A percentile compares a stretch with the other conserved stretches of the same genome.
Conservation (phyloP, 78 protist species). For the Dictyostelium purpureum region DNA sequence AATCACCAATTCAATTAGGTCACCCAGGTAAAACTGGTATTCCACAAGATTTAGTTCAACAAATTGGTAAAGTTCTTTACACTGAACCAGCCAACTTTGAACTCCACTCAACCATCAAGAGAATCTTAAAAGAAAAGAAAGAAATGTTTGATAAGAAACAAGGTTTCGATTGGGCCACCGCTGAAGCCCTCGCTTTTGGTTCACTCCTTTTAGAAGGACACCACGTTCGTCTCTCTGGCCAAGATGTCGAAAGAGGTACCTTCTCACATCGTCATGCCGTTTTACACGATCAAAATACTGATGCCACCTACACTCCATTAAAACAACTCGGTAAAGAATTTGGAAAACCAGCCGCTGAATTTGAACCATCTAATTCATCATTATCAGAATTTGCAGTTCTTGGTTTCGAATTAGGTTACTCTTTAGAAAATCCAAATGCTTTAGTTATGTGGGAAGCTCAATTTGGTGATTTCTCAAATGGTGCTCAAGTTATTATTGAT, state of each 20-base stretch:
- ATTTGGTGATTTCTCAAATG: constrained; percentile 97
- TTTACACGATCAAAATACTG: constrained; percentile 91
- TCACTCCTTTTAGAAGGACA: constrained; percentile 89
- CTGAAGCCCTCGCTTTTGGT: constrained; percentile 89
- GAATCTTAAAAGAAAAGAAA: constrained; percentile 31
- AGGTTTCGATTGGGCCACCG: constrained; percentile 91
- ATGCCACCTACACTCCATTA: constrained; percentile 72
- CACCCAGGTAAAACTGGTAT: constrained; percentile 64
- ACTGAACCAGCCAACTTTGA: constrained; percentile 83
- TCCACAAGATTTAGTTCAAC: background rate
- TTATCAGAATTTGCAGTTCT: constrained; percentile 86
- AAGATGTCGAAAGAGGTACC: constrained; percentile 98
- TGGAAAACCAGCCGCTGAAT: constrained; percentile 53
- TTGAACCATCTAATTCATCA: constrained; percentile 76
- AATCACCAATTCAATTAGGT: constrained; percentile 49
- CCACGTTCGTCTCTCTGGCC: constrained; percentile 95
- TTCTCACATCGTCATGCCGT: constrained; percentile 98
- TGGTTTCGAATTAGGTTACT: constrained; percentile 97
- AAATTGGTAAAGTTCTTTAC: constrained; percentile 56
- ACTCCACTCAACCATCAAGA: constrained; percentile 72
- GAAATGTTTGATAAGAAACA: constrained; percentile 41
- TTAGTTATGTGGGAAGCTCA: constrained; percentile 98
- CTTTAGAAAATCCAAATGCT: constrained; percentile 87
- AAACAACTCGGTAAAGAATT: constrained; percentile 2
- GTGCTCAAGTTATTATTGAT: constrained; percentile 97